Base-by-base conservation (phyloP, 2,329 filamentous ascomycete species). In the Aureobasidium uvarum region DNA sequence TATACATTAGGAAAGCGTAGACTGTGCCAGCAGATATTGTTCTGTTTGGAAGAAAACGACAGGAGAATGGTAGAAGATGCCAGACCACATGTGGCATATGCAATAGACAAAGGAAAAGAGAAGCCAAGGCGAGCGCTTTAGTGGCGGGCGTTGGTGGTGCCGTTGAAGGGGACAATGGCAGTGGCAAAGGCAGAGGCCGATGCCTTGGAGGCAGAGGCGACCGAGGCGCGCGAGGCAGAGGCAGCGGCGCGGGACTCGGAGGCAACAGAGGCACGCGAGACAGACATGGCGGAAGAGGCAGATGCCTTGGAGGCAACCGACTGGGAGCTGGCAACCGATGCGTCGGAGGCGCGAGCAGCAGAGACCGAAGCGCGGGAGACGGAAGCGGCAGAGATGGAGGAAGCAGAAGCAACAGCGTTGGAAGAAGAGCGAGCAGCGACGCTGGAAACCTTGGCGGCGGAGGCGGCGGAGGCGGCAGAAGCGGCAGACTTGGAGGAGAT, bases 111-210 rank as follows among this genome's bases (percentile, higher is more conserved):
- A 46, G n/a, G 55, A 33, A 59, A 59, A n/a, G 38, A n/a, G 5
- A 23, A 6, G 5, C 25, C 18, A 28, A 46, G 20, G 39, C 36
- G 11, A 45, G 8, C 25, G 13, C 31, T 45, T 45, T 63, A 63
- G 60, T 25, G 38, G 7, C 60, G 60, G 46, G 60, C 46, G 60
- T 52, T 54, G 60, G 46, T 63, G 38, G 46, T 54, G 38, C 50
- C 50, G 60, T 64, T 64, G 60, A 55, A 64, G 39, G 60, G 50
- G 18, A 64, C 60, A 28, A 55, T 20, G 13, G 28, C 28, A 28
- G 60, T 64, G n/a, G 60, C 60, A 14, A 20, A 16, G 50, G 41
- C 60, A 41, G 60, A 64, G 31, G 60, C 60, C 23, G 60, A 64
- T 16, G 60, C 48, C 25, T 31, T 25, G 16, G 60, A 64, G 7